phyloP scores from a whole-genome alignment of 1,284 basidiomycete genomes.

The Tilletia horrida region DNA sequence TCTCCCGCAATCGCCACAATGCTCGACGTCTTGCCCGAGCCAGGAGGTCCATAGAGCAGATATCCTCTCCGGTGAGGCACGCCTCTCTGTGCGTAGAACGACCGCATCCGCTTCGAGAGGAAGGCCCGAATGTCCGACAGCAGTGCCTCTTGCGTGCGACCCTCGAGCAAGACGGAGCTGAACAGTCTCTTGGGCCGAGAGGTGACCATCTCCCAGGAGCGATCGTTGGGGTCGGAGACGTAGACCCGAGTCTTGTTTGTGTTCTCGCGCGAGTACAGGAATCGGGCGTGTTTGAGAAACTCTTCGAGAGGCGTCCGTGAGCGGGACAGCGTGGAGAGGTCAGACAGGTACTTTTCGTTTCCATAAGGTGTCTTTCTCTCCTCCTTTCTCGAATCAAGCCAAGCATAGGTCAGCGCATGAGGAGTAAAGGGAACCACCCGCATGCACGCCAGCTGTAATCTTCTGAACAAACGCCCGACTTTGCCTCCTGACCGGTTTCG shows the following conservation, averaged over 20 bases:
- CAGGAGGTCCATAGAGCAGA: conserved; percentile 90
- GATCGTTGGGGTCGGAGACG: not conserved
- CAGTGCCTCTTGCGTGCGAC: conserved; percentile 76
- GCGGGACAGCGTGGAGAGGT: not conserved
- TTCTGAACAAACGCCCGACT: not conserved
- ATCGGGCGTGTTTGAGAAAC: conserved; percentile 11
- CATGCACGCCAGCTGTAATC: not conserved
- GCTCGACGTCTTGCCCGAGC: conserved; percentile 96
- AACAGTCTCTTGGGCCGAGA: not conserved
- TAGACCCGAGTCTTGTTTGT: conserved; percentile 4
- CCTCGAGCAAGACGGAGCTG: conserved; percentile 70
- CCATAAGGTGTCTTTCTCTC: not conserved
- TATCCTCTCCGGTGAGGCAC: conserved; percentile 97
- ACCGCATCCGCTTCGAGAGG: conserved; percentile 56
- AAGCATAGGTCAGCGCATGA: conserved; percentile 11
- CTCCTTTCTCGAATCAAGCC: not conserved
- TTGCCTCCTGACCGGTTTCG: conserved; percentile 3
- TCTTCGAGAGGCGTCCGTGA: conserved; percentile 1
- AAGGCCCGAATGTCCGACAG: conserved; percentile 78
- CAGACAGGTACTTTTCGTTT: not conserved
- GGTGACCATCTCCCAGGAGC: conserved; percentile 2
- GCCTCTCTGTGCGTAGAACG: conserved; percentile 60
- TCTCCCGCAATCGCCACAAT: conserved; percentile 94
- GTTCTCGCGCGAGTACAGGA: conserved; percentile 5
- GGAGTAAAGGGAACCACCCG: not conserved